Evolutionary conservation across 371 early-diverging fungal genomes (phyloP).

Genomic region (Encephalitozoon romaleae): DNA sequence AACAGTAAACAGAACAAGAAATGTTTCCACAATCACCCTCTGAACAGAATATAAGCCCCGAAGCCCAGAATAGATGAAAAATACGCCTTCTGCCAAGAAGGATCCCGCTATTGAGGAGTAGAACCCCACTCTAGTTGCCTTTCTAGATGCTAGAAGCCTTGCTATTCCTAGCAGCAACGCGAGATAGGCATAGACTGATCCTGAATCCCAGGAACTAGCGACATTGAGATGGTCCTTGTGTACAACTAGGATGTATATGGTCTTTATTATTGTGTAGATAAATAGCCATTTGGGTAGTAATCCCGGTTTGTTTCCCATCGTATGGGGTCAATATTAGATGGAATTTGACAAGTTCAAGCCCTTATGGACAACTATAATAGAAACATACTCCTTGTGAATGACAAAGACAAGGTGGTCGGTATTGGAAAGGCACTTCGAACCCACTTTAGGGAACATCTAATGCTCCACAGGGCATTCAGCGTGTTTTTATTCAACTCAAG

Average conservation of each 20-base stretch:
- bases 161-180: background rate
- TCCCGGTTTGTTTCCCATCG: conserved; percentile 12
- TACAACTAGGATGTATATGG: background rate
- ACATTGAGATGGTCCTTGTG: background rate
- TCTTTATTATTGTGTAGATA: background rate
- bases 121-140: background rate
- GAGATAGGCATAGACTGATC: background rate
- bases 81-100: background rate
- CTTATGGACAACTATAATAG: conserved; percentile 42
- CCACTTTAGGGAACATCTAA: background rate
- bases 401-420: conserved; percentile 24
- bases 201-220: background rate
- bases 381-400: conserved; percentile 25
- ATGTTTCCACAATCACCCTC: background rate
- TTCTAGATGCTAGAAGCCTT: background rate
- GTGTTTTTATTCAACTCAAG: conserved; percentile 31
- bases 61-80: background rate
- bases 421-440: conserved; percentile 23
- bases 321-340: conserved; percentile 26
- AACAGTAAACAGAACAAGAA: conserved; percentile 5
- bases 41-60: background rate
- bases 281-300: conserved; percentile 24
- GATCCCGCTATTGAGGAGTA: background rate
- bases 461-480: conserved; percentile 28
- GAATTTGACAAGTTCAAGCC: conserved; percentile 41